Percentiles rank a stretch among this genome's conserved stretches.
phyloP scores from a whole-genome alignment of 768 basidiomycete species.

The Amanita thiersii region DNA sequence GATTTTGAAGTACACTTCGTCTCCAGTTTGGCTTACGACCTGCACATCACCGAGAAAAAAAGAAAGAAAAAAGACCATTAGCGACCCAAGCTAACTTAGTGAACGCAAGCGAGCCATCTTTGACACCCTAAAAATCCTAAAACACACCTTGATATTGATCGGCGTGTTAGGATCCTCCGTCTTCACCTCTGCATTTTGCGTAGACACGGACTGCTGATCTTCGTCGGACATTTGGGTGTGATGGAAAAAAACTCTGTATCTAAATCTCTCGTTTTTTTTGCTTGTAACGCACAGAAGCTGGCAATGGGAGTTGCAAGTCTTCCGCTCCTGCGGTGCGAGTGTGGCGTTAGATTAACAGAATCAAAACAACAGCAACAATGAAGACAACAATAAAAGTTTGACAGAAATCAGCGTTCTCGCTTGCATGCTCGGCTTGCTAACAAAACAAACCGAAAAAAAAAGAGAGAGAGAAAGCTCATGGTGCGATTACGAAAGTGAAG shows the following conservation, averaged over 20 bases:
- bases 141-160: constrained; percentile 69
- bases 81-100: background rate
- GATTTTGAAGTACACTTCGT: constrained; percentile 97
- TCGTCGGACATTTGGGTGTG: constrained; percentile 64
- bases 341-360: background rate
- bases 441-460: constrained; percentile 1
- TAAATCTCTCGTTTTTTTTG: constrained; percentile 1
- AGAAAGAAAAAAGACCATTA: constrained; percentile 4
- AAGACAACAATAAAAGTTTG: no score
- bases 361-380: background rate
- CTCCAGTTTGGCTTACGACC: constrained; percentile 71
- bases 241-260: background rate
- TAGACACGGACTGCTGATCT: constrained; percentile 23
- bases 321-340: background rate
- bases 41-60: constrained; percentile 18
- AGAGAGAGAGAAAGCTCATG: background rate
- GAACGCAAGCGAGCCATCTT: background rate
- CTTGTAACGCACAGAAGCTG: background rate
- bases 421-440: no score
- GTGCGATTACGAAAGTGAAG: background rate
- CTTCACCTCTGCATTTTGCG: constrained; percentile 39
- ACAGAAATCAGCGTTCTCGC: no score
- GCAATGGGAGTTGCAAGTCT: background rate
- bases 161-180: constrained; percentile 50
- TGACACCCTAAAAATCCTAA: background rate